Evolutionary conservation across 306 rosid genomes (phyloP).

Genomic region (Quercus agrifolia): DNA sequence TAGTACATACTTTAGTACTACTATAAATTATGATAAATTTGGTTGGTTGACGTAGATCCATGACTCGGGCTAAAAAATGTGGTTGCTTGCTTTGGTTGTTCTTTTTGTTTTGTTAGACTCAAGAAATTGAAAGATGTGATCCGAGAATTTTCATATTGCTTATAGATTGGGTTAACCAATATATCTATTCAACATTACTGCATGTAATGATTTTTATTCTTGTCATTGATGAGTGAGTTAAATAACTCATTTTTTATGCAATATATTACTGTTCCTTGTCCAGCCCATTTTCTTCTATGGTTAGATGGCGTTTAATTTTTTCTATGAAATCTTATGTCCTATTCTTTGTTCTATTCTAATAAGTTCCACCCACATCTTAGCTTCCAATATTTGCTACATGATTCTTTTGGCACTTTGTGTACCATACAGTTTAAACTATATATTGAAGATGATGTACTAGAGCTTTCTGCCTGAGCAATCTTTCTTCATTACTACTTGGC

Average conservation of each 20-base stretch:
- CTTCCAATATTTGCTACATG: conserved; percentile 88
- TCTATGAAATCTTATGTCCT: background rate
- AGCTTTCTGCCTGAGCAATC: conserved; percentile 33
- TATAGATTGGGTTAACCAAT: background rate
- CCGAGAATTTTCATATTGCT: background rate
- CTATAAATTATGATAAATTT: background rate
- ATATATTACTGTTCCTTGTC: conserved; percentile 14
- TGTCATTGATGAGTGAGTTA: background rate
- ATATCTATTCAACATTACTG: background rate
- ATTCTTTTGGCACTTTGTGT: conserved; percentile 85
- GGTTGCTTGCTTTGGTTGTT: conserved; percentile 5
- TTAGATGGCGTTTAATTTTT: no score
- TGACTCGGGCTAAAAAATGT: background rate
- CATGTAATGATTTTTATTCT: background rate
- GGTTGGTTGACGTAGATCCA: background rate
- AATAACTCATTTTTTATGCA: background rate
- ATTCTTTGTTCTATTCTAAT: background rate
- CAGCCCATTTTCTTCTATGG: no score
- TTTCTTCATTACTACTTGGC: conserved; percentile 65
- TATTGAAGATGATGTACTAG: conserved; percentile 48
- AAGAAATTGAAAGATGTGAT: background rate
- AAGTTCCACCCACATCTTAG: conserved; percentile 43
- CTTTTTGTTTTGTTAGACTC: background rate
- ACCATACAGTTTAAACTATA: conserved; percentile 49
- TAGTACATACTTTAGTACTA: background rate